Conservation (phyloP, 306 rosid species). For the Amphicarpaea edgeworthii region DNA sequence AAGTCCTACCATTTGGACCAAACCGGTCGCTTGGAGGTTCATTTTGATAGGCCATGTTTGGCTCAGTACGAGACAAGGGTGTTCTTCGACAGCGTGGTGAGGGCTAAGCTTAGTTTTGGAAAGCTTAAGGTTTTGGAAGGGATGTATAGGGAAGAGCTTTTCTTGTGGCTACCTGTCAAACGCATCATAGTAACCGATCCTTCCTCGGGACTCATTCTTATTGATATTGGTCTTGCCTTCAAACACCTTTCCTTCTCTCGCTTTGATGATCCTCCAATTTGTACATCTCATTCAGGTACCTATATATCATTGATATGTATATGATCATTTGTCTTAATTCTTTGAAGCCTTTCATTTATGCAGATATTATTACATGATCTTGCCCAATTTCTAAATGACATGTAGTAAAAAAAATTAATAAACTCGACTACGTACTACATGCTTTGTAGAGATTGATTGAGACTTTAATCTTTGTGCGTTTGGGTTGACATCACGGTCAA, state of each 20-base stretch:
- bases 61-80: slow-evolving; percentile 82
- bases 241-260: slow-evolving; percentile 77
- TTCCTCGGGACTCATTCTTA: slow-evolving; percentile 70
- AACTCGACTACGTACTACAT: no score
- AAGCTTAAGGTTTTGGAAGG: slow-evolving; percentile 72
- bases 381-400: no score
- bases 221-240: slow-evolving; percentile 84
- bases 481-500: no score
- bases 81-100: slow-evolving; percentile 65
- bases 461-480: no score
- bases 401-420: no score
- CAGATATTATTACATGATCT: no score
- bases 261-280: slow-evolving; percentile 79
- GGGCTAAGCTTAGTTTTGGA: slow-evolving; percentile 73
- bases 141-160: slow-evolving; percentile 73
- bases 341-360: no score
- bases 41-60: slow-evolving; percentile 67
- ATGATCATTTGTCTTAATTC: no score
- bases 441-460: no score
- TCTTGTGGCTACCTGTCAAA: slow-evolving; percentile 84
- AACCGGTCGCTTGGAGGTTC: slow-evolving; percentile 67
- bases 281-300: slow-evolving; percentile 62
- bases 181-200: slow-evolving; percentile 70
- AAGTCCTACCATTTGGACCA: slow-evolving; percentile 59
- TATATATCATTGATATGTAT: no score